Base-by-base conservation (phyloP, 2,329 filamentous ascomycete genomes). In the Colletotrichum simmondsii region DNA sequence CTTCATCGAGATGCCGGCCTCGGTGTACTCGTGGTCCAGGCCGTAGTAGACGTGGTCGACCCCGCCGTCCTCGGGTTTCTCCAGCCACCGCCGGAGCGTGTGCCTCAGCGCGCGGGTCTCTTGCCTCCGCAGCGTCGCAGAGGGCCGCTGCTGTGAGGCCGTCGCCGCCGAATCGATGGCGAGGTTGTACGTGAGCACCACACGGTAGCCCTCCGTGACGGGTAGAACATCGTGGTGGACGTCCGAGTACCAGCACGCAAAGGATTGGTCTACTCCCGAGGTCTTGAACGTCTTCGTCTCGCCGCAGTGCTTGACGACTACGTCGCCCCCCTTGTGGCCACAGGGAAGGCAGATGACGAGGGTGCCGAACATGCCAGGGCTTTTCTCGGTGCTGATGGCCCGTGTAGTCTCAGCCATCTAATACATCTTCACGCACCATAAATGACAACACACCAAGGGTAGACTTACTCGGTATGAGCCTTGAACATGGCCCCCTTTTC, bases 101-200 rank as follows among this genome's bases (percentile, higher is more conserved):
- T 72, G 56, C 0, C 75, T 76, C 35, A 82, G 74, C 4, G 52
- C 60, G 5, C 28, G 59, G 0, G 67, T 73, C 14, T 76, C 58
- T 1, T 66, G 14, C 2, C 54, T 26, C 12, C 63, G 57, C 4
- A 77, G 19, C 1, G 65, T 74, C 2, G 78, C 77, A 5, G 77
- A 78, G 12, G 79, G 78, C 1, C 75, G 67, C 7, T 35, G 32
- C 32, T 35, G 32, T 12, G 32, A 35, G 11, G 32, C 11, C 32
- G 42, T 0, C 12, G 71, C 56, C n/a, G 53, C 5, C 11, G 59
- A 65, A 35, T 70, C 58, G 8, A 79, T 68, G 16, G 77, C 76
- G 5, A 91, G 82, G 75, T 90, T 89, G 78, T 89, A 91, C 0
- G 84, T 87, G 12, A 91, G 74, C 11, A 88, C 87, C 67, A 86